Conservation (phyloP, 2,329 filamentous ascomycete genomes). For the Thielaviopsis musarum region DNA sequence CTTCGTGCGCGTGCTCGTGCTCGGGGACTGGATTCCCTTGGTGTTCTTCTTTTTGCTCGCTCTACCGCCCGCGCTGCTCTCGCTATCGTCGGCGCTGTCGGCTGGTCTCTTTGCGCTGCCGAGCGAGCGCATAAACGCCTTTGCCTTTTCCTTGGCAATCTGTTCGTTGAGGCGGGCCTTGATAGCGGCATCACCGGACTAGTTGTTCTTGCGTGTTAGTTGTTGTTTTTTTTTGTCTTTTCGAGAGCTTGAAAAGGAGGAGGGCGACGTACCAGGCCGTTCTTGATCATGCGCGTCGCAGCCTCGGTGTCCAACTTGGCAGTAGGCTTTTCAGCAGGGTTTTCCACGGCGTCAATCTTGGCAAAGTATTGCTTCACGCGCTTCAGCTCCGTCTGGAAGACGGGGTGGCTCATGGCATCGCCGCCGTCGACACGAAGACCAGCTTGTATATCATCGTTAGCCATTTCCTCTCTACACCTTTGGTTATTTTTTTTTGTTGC, state of each 20-base stretch:
- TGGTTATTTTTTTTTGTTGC: constrained; percentile 1
- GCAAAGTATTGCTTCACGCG: constrained; percentile 82
- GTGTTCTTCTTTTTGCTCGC: constrained; percentile 7
- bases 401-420: constrained; percentile 67
- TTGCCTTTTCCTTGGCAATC: constrained; percentile 38
- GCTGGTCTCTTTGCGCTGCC: constrained; percentile 23
- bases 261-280: constrained; percentile 46
- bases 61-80: constrained; percentile 1
- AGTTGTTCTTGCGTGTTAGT: neutral
- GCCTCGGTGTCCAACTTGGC: constrained; percentile 53
- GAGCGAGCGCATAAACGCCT: constrained; percentile 30
- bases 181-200: constrained; percentile 35
- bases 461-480: constrained; percentile 1
- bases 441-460: constrained; percentile 26
- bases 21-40: constrained; percentile 3
- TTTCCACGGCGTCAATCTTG: constrained; percentile 71
- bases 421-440: constrained; percentile 63
- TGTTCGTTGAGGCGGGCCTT: constrained; percentile 36
- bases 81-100: constrained; percentile 3
- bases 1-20: constrained; percentile 1
- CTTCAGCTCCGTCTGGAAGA: constrained; percentile 63
- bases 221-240: neutral
- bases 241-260: neutral
- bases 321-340: constrained; percentile 28
- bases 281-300: constrained; percentile 64